A percentile compares a stretch with the other conserved stretches of the same genome.
Conservation (phyloP, 805 yeast species). For the Pachysolen tannophilus region DNA sequence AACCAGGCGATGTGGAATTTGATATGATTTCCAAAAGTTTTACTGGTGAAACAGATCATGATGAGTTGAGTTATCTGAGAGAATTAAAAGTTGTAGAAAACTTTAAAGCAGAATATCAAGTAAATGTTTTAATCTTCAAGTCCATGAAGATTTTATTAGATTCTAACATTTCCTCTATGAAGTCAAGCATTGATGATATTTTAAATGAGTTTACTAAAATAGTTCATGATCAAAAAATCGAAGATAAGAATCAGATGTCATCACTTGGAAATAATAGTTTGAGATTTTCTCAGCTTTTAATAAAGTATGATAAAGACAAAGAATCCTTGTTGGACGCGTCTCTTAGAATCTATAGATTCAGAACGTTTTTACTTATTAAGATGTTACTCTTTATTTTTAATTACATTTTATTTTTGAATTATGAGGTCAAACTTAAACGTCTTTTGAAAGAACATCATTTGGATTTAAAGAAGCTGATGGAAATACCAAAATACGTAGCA, state of each 20-base stretch:
- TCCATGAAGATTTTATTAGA: conserved; percentile 29
- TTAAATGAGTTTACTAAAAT: conserved; percentile 16
- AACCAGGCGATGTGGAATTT: conserved; percentile 29
- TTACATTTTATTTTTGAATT: conserved; percentile 33
- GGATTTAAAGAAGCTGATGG: conserved; percentile 22
- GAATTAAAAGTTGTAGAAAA: conserved; percentile 41
- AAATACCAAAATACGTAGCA: conserved; percentile 3
- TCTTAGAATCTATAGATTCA: conserved; percentile 21
- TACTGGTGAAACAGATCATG: conserved; percentile 19
- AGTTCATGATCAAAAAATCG: conserved; percentile 5
- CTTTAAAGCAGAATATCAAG: conserved; percentile 36
- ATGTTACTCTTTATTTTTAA: conserved; percentile 43
- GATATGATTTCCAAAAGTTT: conserved; percentile 26
- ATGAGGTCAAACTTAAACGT: conserved; percentile 24
- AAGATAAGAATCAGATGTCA: background rate
- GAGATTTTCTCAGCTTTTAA: conserved; percentile 12
- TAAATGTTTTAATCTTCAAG: conserved; percentile 33
- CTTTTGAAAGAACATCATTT: conserved; percentile 19
- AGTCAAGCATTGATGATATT: conserved; percentile 19
- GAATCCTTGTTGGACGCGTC: conserved; percentile 7
- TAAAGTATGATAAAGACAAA: conserved; percentile 13
- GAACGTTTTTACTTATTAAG: conserved; percentile 28
- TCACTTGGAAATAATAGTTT: background rate
- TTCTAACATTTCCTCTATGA: conserved; percentile 27
- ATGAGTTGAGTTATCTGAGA: conserved; percentile 13